Evolutionary conservation across 2,329 filamentous ascomycete species (phyloP).

Genomic region (Exophiala bonariae): DNA sequence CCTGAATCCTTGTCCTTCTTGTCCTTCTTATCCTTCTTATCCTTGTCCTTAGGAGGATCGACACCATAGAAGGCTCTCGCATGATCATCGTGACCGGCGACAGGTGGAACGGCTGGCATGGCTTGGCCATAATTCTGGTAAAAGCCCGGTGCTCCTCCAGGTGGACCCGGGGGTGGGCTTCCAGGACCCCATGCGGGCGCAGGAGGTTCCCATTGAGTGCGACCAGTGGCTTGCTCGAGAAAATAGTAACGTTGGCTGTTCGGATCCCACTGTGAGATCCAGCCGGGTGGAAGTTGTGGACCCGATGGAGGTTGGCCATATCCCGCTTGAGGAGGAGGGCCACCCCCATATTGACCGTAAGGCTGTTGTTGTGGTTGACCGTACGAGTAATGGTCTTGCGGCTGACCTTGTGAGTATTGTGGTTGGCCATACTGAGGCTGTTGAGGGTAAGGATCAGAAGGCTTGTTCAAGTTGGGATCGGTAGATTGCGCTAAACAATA

Average conservation of each 20-base stretch:
- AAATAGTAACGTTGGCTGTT: conserved; percentile 49
- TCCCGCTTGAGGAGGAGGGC: conserved; percentile 2
- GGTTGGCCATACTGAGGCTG: conserved; percentile 1
- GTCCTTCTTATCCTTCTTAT: conserved; percentile 11
- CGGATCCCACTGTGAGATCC: conserved; percentile 48
- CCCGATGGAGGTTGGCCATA: conserved; percentile 7
- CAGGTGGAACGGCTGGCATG: conserved; percentile 11
- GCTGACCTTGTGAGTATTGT: not conserved
- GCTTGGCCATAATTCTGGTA: conserved; percentile 15
- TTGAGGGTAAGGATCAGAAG: conserved; percentile 6
- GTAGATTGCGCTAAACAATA: not conserved
- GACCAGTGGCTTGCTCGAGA: conserved; percentile 49
- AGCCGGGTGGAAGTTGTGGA: conserved; percentile 43
- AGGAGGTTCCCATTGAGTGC: conserved; percentile 50
- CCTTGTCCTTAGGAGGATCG: not conserved
- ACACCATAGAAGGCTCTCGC: conserved; percentile 9
- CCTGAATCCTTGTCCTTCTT: conserved; percentile 16
- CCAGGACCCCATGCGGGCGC: conserved; percentile 11
- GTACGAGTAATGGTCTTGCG: not conserved
- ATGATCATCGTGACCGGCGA: conserved; percentile 9
- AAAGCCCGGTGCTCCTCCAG: conserved; percentile 1
- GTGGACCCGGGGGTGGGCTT: conserved; percentile 10
- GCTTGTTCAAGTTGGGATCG: not conserved
- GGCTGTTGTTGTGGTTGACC: conserved; percentile 1
- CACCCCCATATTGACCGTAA: conserved; percentile 2